Conservation (phyloP, 768 basidiomycete genomes). For the Tricholoma saponaceum region DNA sequence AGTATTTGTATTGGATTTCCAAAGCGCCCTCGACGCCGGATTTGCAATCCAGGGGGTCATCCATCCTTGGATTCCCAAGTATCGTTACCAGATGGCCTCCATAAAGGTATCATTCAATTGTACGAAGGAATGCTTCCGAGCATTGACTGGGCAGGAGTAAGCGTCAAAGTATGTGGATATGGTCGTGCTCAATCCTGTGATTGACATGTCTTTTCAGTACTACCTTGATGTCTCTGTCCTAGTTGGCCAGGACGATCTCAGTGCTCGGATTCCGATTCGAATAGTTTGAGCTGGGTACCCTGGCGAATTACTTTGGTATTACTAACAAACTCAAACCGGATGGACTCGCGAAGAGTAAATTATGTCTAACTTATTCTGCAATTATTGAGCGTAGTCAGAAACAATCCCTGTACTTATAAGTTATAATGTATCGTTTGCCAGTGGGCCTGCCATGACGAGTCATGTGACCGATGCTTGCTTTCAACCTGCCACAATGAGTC, state of each 20-base stretch:
- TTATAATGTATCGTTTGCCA: too few relatives aligned
- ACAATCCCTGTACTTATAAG: too few relatives aligned
- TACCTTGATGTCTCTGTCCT: slow-evolving; percentile 70
- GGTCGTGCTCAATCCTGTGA: slow-evolving; percentile 9
- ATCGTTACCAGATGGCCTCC: slow-evolving; percentile 63
- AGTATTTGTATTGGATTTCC: slow-evolving; percentile 65
- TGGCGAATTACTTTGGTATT: too few relatives aligned
- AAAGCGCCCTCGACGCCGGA: slow-evolving; percentile 54
- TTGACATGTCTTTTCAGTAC: slow-evolving; percentile 41
- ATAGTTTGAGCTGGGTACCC: slow-evolving; percentile 36
- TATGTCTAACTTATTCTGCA: too few relatives aligned
- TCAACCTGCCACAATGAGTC: neutral
- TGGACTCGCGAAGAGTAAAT: too few relatives aligned
- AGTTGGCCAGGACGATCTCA: slow-evolving; percentile 57
- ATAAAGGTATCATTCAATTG: slow-evolving; percentile 53
- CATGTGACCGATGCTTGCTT: neutral
- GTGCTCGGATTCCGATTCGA: slow-evolving; percentile 58
- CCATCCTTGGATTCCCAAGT: slow-evolving; percentile 42
- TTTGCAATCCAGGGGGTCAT: slow-evolving; percentile 33
- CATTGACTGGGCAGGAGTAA: slow-evolving; percentile 64
- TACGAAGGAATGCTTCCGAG: slow-evolving; percentile 58
- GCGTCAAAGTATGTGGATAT: slow-evolving; percentile 51
- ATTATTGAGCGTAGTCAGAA: too few relatives aligned
- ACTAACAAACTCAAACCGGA: too few relatives aligned
- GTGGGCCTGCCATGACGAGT: too few relatives aligned